Percentiles rank a stretch among this genome's conserved stretches.
Evolutionary conservation across 805 yeast genomes (phyloP).

Genomic region (Hanseniaspora taiwanica): DNA sequence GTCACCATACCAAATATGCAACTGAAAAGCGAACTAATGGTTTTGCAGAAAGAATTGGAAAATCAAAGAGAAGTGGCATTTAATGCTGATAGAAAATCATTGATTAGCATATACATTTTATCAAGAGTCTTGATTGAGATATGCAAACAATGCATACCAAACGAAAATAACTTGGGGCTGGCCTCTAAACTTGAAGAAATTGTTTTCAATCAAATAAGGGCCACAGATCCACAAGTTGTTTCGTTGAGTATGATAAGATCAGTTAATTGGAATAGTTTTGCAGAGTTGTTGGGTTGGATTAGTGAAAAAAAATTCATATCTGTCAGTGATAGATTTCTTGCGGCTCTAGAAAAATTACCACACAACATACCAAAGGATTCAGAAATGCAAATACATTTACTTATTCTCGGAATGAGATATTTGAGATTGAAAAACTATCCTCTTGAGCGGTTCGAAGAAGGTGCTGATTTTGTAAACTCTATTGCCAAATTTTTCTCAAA

Average conservation of each 20-base stretch:
- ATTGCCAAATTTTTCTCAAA: conserved; percentile 68
- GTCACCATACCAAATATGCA: neutral
- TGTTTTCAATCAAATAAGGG: conserved; percentile 75
- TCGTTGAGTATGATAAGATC: conserved; percentile 64
- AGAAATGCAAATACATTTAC: conserved; percentile 52
- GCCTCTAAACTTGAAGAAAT: conserved; percentile 83
- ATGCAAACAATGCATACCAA: conserved; percentile 73
- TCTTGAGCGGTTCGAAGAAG: conserved; percentile 79
- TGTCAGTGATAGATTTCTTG: conserved; percentile 87
- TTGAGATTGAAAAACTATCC: conserved; percentile 72
- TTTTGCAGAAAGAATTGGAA: conserved; percentile 26
- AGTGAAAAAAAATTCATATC: conserved; percentile 70
- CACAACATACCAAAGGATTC: conserved; percentile 31
- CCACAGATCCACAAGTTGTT: conserved; percentile 66
- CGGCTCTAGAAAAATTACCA: conserved; percentile 79
- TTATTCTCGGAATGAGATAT: conserved; percentile 88
- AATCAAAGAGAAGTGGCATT: conserved; percentile 51
- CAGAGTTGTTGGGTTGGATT: conserved; percentile 82
- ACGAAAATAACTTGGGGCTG: conserved; percentile 60
- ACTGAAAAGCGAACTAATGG: conserved; percentile 1
- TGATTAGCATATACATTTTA: conserved; percentile 75
- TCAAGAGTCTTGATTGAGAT: conserved; percentile 90
- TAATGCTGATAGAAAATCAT: conserved; percentile 74
- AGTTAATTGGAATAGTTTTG: conserved; percentile 88
- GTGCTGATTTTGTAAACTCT: conserved; percentile 81